Evolutionary conservation across 225 moss, liverwort and hornwort species (phyloP).

Genomic region (Asterella californica): DNA sequence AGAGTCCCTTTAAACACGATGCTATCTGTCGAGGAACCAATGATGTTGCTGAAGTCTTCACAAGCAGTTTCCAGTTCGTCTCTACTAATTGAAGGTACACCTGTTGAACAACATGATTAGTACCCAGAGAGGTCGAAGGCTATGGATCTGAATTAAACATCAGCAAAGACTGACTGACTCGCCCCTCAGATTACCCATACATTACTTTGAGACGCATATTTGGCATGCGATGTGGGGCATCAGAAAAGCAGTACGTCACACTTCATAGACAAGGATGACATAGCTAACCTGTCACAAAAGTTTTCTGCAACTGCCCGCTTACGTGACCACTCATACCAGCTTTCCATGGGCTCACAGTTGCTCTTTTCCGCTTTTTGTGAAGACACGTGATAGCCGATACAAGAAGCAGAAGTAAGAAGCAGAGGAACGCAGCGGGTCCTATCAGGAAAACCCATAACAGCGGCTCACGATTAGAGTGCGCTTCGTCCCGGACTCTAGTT

Average conservation of each 20-base stretch:
- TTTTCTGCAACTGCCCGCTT: slow-evolving; percentile 45
- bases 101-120: slow-evolving; percentile 8
- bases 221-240: not conserved
- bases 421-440: slow-evolving; percentile 31
- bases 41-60: slow-evolving; percentile 89
- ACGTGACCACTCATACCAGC: slow-evolving; percentile 46
- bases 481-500: not conserved
- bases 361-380: slow-evolving; percentile 39
- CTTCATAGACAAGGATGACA: not conserved
- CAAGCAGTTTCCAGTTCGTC: slow-evolving; percentile 66
- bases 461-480: not conserved
- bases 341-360: slow-evolving; percentile 58
- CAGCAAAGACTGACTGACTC: not conserved
- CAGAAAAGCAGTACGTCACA: too few species aligned
- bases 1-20: slow-evolving; percentile 78
- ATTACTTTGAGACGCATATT: not conserved
- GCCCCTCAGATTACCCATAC: not conserved
- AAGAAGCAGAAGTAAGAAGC: slow-evolving; percentile 28
- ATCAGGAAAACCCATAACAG: slow-evolving; percentile 45
- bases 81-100: slow-evolving; percentile 54
- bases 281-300: slow-evolving; percentile 53
- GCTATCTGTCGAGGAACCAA: slow-evolving; percentile 68
- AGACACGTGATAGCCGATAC: slow-evolving; percentile 33
- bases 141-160: too few species aligned
- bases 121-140: not conserved